phyloP scores from a whole-genome alignment of 78 protist genomes.

The Dictyostelium capitatum region DNA sequence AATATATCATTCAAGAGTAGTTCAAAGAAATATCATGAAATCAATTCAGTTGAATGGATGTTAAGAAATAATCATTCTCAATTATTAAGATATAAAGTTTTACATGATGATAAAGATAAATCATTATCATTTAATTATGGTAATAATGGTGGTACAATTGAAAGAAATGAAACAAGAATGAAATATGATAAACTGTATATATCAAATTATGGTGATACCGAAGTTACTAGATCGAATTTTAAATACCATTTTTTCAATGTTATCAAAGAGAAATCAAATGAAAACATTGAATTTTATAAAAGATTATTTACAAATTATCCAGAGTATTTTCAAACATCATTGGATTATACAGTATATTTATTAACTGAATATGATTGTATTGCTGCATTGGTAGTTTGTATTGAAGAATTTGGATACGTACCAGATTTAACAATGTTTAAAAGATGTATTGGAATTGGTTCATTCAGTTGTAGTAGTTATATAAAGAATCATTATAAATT shows the following conservation, averaged over 20 bases:
- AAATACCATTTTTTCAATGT: background rate
- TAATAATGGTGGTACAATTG: background rate
- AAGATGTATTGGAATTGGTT: constrained; percentile 4
- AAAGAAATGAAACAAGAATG: background rate
- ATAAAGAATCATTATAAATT: background rate
- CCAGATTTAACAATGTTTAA: background rate
- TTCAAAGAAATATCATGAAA: constrained; percentile 2
- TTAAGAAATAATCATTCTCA: background rate
- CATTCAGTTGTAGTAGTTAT: background rate
- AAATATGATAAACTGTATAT: background rate
- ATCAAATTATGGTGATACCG: background rate
- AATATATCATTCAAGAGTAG: too few species aligned
- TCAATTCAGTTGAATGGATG: background rate
- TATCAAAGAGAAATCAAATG: background rate
- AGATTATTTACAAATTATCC: background rate
- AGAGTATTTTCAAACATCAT: background rate
- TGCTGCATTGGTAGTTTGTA: background rate
- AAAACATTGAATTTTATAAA: background rate
- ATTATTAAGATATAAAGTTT: background rate
- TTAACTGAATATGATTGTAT: background rate
- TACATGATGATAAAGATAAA: background rate
- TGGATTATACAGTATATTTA: background rate
- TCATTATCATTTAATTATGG: background rate
- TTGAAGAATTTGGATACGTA: background rate
- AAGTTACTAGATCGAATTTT: too few species aligned